These are phyloP conservation scores for Lentinula guzmanii DNA, from an alignment of 768 basidiomycete species.

Conservation along the genomic window DNA sequence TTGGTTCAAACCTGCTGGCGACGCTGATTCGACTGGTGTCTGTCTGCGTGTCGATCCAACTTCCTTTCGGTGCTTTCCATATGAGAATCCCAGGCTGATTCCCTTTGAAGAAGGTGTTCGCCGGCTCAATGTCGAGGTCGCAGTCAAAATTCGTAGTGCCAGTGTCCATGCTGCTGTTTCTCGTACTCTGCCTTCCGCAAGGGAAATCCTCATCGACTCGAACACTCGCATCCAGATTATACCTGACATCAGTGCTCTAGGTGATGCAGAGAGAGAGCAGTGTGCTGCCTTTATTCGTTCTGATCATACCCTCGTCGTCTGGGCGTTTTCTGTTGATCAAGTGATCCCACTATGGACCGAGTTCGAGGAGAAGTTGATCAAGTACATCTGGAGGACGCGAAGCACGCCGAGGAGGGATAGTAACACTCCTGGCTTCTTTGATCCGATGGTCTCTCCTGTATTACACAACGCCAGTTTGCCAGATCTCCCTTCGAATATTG, in stretches of 20 bases:
- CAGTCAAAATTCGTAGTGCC: slow-evolving; percentile 71
- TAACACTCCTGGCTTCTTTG: slow-evolving; percentile 5
- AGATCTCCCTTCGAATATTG: background rate
- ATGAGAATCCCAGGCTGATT: slow-evolving; percentile 66
- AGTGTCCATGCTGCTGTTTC: slow-evolving; percentile 68
- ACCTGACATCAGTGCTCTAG: slow-evolving; percentile 58
- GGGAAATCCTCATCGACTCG: slow-evolving; percentile 62
- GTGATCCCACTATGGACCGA: slow-evolving; percentile 69
- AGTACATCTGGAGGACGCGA: slow-evolving; percentile 68
- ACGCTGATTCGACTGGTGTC: slow-evolving; percentile 67
- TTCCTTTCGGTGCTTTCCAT: slow-evolving; percentile 76
- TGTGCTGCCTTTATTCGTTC: slow-evolving; percentile 70
- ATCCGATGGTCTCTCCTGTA: background rate
- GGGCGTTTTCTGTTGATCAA: slow-evolving; percentile 65
- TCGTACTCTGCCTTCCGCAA: slow-evolving; percentile 32
- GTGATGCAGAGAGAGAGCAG: slow-evolving; percentile 81
- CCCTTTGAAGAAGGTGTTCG: slow-evolving; percentile 79
- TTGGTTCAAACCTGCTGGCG: slow-evolving; percentile 77
- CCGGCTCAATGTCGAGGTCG: slow-evolving; percentile 75
- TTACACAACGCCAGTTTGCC: background rate
- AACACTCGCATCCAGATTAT: slow-evolving; percentile 85
- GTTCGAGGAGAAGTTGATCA: slow-evolving; percentile 75
- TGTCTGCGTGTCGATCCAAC: slow-evolving; percentile 56
- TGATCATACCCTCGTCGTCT: slow-evolving; percentile 56
- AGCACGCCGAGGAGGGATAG: slow-evolving; percentile 17